phyloP scores from a whole-genome alignment of 306 rosid species.

The Fragaria nilgerrensis region DNA sequence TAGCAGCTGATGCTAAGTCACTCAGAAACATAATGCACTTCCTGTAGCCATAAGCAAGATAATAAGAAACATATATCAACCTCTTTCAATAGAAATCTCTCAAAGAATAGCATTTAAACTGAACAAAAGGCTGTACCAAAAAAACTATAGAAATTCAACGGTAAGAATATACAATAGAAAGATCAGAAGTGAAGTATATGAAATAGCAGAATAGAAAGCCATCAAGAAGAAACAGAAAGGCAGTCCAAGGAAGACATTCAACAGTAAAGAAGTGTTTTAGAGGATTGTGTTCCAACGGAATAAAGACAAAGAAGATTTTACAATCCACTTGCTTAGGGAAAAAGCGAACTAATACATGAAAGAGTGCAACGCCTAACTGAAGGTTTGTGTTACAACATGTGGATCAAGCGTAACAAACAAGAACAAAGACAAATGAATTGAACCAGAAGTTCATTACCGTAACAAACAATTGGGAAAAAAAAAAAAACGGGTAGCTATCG shows the following conservation, averaged over 20 bases:
- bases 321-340: no score
- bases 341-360: no score
- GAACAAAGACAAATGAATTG: no score
- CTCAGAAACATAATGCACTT: constrained; percentile 53
- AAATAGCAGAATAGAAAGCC: background rate
- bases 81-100: background rate
- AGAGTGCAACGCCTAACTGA: no score
- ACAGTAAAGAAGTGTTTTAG: background rate
- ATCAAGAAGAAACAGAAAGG: background rate
- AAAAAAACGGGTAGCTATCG: no score
- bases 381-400: no score
- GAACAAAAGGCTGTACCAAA: background rate
- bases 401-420: no score
- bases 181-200: background rate
- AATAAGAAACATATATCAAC: constrained; percentile 9
- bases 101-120: background rate
- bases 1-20: constrained; percentile 69
- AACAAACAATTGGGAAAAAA: no score
- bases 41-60: constrained; percentile 47
- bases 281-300: background rate
- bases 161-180: background rate
- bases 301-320: no score
- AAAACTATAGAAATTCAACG: background rate
- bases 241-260: background rate
- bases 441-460: no score